Base-by-base conservation (phyloP, 1,284 basidiomycete species). In the Rhodotorula sp. region DNA sequence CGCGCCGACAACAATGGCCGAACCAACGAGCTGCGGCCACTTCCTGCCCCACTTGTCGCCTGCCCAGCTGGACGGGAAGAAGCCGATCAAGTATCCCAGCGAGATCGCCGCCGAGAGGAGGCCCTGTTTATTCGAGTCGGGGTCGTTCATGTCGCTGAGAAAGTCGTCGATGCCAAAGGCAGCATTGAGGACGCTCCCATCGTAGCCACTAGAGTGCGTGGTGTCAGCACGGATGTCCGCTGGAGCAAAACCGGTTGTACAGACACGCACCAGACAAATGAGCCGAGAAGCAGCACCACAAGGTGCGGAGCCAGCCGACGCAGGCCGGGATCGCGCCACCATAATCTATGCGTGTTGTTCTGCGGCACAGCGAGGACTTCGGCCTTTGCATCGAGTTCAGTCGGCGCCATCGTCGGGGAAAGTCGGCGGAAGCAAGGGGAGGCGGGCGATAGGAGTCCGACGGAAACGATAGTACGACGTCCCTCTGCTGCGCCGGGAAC, bases 1-100 rank as follows among this genome's bases (percentile, higher is more conserved):
- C 7, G 79, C 79, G 20, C 66, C 68, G 29, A 80, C 65, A 54
- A 80, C 76, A 12, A 79, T 52, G 26, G 69, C 49, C 1, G 77
- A 69, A 6, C 80, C 80, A 48, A 68, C 46, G 61, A 74, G 71
- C 49, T 77, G 58, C 56, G 72, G 58, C 68, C 62, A 52, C 70
- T 67, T 68, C 7, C 71, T 59, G 20, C 67, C 71, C 47, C 47
- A 69, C 15, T 59, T 46, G 52, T 72, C 71, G 23, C 59, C 63
- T 1, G 65, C 23, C 29, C 58, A 72, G 5, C 60, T 61, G 5
- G 71, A 60, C 5, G 68, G 62, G 39, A 68, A 16, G 57, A 65
- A 61, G 31, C 65, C 69, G 31, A 70, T 62, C 16, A 65, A 49
- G 54, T 64, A 68, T 39, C 67, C 67, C 5, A 72, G 65, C 15